phyloP scores from a whole-genome alignment of 106 monocot species.

The Dendrobium nobile region DNA sequence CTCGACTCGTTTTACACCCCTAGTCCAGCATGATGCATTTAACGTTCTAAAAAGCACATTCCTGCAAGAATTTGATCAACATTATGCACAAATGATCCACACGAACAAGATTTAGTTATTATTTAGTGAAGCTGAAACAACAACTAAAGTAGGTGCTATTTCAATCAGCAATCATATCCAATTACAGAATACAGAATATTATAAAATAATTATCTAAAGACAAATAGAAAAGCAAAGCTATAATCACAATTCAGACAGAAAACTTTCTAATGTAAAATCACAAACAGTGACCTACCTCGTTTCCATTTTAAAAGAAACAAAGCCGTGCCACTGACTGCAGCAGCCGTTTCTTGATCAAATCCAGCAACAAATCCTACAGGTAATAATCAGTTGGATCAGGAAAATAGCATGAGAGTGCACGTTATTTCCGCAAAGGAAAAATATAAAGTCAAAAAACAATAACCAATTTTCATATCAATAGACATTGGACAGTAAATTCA shows the following conservation, averaged over 20 bases:
- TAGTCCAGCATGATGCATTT: not conserved
- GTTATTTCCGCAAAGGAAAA: not conserved
- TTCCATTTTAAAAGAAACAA: constrained; percentile 96
- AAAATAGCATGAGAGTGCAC: not conserved
- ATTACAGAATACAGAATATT: not conserved
- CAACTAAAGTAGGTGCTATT: not conserved
- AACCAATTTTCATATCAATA: not conserved
- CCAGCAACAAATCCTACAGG: constrained; percentile 91
- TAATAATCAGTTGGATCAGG: constrained; percentile 4
- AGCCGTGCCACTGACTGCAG: constrained; percentile 84
- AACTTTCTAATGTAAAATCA: not conserved
- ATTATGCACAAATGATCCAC: not conserved
- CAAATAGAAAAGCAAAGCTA: not conserved
- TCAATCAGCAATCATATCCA: not conserved
- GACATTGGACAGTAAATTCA: not conserved
- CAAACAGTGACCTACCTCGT: constrained; percentile 52
- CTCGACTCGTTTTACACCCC: too few species aligned
- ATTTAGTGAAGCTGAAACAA: not conserved
- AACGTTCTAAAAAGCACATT: not conserved
- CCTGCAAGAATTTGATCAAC: not conserved
- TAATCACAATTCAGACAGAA: not conserved
- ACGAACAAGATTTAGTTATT: not conserved
- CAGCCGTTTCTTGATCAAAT: constrained; percentile 97
- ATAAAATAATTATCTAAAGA: not conserved
- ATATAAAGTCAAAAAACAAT: not conserved